Conservation (phyloP, 306 rosid genomes). For the Mimosa bimucronata region DNA sequence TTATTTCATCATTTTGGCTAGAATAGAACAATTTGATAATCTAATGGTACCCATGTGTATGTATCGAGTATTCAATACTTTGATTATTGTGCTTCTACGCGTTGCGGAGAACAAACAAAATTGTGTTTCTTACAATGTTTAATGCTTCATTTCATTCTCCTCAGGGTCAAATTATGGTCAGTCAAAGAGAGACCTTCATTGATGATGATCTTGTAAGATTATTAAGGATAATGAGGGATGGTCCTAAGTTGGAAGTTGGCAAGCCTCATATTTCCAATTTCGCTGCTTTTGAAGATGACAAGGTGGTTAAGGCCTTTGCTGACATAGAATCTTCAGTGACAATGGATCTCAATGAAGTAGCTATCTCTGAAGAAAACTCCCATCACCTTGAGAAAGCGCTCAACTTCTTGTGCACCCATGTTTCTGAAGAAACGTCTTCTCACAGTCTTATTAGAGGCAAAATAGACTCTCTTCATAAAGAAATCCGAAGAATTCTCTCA, state of each 20-base stretch:
- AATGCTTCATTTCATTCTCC: neutral
- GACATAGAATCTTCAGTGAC: neutral
- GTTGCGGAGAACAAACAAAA: neutral
- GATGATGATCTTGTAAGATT: constrained; percentile 16
- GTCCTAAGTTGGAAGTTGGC: neutral
- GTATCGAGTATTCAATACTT: neutral
- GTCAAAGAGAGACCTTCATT: neutral
- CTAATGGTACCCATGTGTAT: neutral
- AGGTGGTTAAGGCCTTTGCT: neutral
- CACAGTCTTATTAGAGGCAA: neutral
- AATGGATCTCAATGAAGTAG: neutral
- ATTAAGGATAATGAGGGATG: neutral
- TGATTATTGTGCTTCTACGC: neutral
- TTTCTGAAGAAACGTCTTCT: neutral
- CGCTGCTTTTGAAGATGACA: neutral
- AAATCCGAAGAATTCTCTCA: neutral
- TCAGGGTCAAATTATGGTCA: neutral
- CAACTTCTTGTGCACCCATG: neutral
- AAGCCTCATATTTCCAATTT: neutral
- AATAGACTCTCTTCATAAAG: neutral
- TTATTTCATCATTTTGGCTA: neutral
- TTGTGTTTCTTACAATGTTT: neutral
- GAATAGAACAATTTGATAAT: neutral
- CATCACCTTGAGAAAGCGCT: neutral
- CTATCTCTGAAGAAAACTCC: neutral